Percentiles rank a stretch among this genome's conserved stretches.
Evolutionary conservation across 2,329 filamentous ascomycete genomes (phyloP).

Genomic region (Sclerotinia minor): DNA sequence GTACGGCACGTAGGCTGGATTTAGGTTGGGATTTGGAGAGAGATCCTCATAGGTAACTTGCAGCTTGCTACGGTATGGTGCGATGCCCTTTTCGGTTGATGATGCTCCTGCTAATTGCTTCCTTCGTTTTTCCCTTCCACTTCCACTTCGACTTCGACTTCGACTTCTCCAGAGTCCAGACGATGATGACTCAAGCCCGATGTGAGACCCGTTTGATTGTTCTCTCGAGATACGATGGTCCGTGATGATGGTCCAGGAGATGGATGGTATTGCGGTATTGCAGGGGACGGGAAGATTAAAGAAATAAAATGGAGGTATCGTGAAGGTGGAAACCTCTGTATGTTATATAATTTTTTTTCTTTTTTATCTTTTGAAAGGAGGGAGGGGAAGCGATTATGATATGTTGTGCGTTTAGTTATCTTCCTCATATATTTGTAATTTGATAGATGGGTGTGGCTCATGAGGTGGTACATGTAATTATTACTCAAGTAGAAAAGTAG

Average conservation of each 20-base stretch:
- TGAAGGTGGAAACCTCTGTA: not conserved
- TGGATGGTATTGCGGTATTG: not conserved
- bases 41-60: not conserved
- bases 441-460: not conserved
- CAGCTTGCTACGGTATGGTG: not conserved
- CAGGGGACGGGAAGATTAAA: not conserved
- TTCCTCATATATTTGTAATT: not conserved
- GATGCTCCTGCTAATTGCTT: not conserved
- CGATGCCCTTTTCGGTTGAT: not conserved
- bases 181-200: slow-evolving; percentile 1
- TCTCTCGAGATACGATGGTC: slow-evolving; percentile 7
- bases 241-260: not conserved
- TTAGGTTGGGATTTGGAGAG: not conserved
- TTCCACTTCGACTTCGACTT: not conserved
- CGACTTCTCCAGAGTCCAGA: slow-evolving; percentile 5
- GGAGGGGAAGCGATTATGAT: not conserved
- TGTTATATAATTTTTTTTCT: not conserved
- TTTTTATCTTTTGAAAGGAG: not conserved
- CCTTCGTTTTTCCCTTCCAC: not conserved
- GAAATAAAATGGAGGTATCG: not conserved
- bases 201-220: slow-evolving; percentile 22
- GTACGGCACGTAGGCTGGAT: not conserved
- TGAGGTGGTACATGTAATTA: not conserved
- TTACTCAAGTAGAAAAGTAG: slow-evolving; percentile 7
- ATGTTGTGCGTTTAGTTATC: not conserved